Percentiles rank a stretch among this genome's conserved stretches.
These are phyloP conservation scores for Acaromyces ingoldii DNA, from an alignment of 1,284 basidiomycete genomes.

Conservation along the genomic window DNA sequence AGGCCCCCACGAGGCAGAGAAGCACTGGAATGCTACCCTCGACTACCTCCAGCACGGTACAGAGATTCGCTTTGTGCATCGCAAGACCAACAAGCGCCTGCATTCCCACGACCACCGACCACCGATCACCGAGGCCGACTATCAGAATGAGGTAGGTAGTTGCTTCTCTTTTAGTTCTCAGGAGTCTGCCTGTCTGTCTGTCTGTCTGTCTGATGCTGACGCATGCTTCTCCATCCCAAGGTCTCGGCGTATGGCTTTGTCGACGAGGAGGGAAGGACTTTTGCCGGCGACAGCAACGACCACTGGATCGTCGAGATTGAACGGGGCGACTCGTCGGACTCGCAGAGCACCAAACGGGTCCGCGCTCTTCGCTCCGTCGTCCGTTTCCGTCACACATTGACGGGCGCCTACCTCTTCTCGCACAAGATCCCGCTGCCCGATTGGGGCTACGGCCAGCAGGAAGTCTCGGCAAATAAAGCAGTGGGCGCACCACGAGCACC, in stretches of 20 bases:
- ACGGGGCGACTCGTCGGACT: constrained; percentile 56
- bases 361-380: constrained; percentile 78
- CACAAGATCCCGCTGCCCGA: constrained; percentile 96
- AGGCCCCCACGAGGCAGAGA: constrained; percentile 9
- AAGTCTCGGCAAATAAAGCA: constrained; percentile 55
- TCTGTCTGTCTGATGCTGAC: background rate
- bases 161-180: too few species aligned
- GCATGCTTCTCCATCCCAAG: background rate
- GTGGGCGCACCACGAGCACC: constrained; percentile 4
- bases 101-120: constrained; percentile 90
- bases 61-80: constrained; percentile 78
- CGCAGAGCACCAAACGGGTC: constrained; percentile 59
- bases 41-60: constrained; percentile 64
- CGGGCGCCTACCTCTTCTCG: constrained; percentile 93
- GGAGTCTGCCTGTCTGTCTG: too few species aligned
- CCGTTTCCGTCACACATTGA: constrained; percentile 74
- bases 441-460: constrained; percentile 97
- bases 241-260: constrained; percentile 75
- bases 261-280: constrained; percentile 50
- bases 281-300: constrained; percentile 79
- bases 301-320: constrained; percentile 92
- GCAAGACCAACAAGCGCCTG: constrained; percentile 73
- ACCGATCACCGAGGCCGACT: constrained; percentile 95
- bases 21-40: constrained; percentile 55
- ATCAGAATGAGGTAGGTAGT: constrained; percentile 87